Evolutionary conservation across 148 eudicot species (phyloP).

Genomic region (Spergularia bocconei): DNA sequence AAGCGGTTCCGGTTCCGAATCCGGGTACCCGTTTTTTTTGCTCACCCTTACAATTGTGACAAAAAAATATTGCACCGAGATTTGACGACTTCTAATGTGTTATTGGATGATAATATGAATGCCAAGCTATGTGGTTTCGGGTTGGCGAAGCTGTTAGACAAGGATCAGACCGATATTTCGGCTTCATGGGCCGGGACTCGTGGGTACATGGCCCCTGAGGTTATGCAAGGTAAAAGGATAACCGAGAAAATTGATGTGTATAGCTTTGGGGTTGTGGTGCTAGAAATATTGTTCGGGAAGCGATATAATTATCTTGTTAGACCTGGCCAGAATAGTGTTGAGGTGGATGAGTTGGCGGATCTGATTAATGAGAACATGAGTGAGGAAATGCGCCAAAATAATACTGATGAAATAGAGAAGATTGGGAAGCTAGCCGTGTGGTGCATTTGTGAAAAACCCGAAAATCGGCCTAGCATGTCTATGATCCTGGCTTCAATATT

Average conservation of each 20-base stretch:
- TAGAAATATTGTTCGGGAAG: constrained; percentile 15
- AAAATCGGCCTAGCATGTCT: constrained; percentile 15
- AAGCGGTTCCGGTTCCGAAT: too few relatives aligned
- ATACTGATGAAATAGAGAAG: constrained; percentile 4
- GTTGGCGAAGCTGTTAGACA: constrained; percentile 14
- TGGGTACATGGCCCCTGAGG: constrained; percentile 22
- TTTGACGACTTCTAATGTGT: constrained; percentile 9
- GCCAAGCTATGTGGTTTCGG: constrained; percentile 20
- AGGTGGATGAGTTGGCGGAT: not conserved
- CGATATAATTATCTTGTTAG: not conserved
- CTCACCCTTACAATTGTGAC: constrained; percentile 7
- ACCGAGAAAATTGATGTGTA: constrained; percentile 13
- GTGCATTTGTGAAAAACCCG: constrained; percentile 5
- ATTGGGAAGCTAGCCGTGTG: not conserved
- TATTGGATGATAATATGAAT: constrained; percentile 15
- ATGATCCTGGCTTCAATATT: too few relatives aligned
- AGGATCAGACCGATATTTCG: constrained; percentile 12
- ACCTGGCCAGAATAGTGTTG: not conserved
- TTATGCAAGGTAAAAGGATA: not conserved
- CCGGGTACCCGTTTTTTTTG: too few relatives aligned
- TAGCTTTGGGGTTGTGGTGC: constrained; percentile 16
- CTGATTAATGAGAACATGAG: not conserved
- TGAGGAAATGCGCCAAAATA: not conserved
- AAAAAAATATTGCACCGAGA: constrained; percentile 14
- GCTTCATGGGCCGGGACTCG: constrained; percentile 16